These are phyloP conservation scores for Papiliotrema fonsecae DNA, from an alignment of 1,284 basidiomycete genomes.

Conservation along the genomic window DNA sequence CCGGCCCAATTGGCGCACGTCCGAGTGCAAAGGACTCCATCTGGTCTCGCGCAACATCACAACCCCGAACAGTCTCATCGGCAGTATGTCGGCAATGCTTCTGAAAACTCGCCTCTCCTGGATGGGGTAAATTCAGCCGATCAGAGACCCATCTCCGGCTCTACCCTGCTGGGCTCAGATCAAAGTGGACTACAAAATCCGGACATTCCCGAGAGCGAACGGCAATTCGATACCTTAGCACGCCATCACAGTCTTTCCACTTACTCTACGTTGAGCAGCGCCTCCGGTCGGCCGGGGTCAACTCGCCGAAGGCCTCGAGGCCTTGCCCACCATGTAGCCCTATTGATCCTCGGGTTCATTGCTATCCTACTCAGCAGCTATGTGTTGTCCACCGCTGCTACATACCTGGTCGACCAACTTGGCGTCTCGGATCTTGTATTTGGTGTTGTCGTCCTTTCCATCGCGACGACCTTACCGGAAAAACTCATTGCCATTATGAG, in stretches of 20 bases:
- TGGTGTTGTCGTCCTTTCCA: conserved; percentile 34
- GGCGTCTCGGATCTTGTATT: conserved; percentile 31
- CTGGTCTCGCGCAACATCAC: too few species aligned
- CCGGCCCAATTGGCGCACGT: too few species aligned
- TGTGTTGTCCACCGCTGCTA: conserved; percentile 30
- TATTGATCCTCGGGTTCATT: conserved; percentile 12
- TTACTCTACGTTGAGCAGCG: background rate
- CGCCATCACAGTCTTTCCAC: background rate
- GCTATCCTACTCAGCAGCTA: conserved; percentile 32
- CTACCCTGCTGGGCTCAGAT: too few species aligned
- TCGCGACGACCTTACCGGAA: conserved; percentile 41
- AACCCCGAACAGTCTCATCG: too few species aligned
- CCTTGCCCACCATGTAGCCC: background rate
- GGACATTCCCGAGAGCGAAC: too few species aligned
- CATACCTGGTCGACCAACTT: conserved; percentile 23
- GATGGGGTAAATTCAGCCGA: too few species aligned
- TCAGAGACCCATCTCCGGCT: too few species aligned
- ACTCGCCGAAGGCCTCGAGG: background rate
- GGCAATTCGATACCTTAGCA: background rate
- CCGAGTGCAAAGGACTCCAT: background rate
- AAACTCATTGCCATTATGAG: conserved; percentile 35
- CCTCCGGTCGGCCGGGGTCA: too few species aligned
- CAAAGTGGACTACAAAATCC: too few species aligned
- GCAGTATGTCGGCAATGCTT: too few species aligned
- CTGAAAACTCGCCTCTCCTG: too few species aligned